These are phyloP conservation scores for Ophiosphaerella narmari DNA, from an alignment of 2,329 filamentous ascomycete genomes.

Conservation along the genomic window DNA sequence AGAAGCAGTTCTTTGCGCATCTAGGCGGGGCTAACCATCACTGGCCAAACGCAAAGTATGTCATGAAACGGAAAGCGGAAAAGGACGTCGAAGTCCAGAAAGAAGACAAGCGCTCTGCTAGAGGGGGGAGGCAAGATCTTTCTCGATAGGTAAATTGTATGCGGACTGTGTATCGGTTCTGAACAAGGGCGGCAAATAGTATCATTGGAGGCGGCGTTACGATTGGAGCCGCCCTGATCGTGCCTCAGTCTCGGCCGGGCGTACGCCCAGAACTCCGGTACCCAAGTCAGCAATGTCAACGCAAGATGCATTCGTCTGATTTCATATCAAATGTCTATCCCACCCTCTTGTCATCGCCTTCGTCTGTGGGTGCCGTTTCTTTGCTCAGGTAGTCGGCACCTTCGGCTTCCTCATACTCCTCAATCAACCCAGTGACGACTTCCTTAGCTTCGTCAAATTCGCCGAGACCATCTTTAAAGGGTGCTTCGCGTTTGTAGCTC, in stretches of 20 bases:
- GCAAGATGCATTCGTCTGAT: slow-evolving; percentile 2
- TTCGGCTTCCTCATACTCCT: slow-evolving; percentile 95
- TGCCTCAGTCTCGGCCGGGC: slow-evolving; percentile 11
- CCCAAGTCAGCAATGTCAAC: slow-evolving; percentile 6
- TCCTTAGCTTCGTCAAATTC: slow-evolving; percentile 96
- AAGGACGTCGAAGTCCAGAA: not conserved
- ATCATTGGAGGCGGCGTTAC: slow-evolving; percentile 16
- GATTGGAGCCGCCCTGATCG: slow-evolving; percentile 7
- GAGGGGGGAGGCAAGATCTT: not conserved
- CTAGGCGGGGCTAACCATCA: slow-evolving; percentile 4
- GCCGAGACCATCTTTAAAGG: slow-evolving; percentile 86
- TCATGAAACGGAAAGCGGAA: slow-evolving; percentile 11
- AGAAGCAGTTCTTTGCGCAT: slow-evolving; percentile 9
- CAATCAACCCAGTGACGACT: slow-evolving; percentile 87
- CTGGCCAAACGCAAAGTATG: slow-evolving; percentile 5
- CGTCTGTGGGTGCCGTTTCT: slow-evolving; percentile 54
- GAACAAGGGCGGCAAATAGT: slow-evolving; percentile 12
- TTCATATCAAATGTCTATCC: slow-evolving; percentile 8
- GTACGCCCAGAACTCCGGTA: slow-evolving; percentile 14
- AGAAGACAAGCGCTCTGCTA: slow-evolving; percentile 1
- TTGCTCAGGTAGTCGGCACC: slow-evolving; percentile 86
- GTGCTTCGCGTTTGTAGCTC: slow-evolving; percentile 91
- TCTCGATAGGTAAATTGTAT: not conserved
- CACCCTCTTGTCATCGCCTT: slow-evolving; percentile 39
- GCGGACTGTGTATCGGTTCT: not conserved